phyloP scores from a whole-genome alignment of 805 yeast species.

The Kluyveromyces aestuarii region DNA sequence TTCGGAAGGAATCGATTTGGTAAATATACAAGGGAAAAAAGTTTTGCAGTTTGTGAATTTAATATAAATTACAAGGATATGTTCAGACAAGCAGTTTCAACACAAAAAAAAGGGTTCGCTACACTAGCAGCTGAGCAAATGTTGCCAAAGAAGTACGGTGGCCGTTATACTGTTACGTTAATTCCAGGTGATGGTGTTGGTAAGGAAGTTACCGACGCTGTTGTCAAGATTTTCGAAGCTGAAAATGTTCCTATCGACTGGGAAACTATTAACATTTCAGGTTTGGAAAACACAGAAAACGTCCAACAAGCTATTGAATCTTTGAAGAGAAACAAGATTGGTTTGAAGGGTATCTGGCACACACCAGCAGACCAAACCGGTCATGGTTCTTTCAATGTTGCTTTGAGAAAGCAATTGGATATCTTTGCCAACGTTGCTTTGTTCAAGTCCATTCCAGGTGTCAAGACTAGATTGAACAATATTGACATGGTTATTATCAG shows the following conservation, averaged over 20 bases:
- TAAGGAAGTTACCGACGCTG: slow-evolving; percentile 90
- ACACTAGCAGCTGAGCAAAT: slow-evolving; percentile 51
- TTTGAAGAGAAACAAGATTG: slow-evolving; percentile 91
- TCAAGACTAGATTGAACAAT: slow-evolving; percentile 76
- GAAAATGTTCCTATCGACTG: slow-evolving; percentile 90
- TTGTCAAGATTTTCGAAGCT: slow-evolving; percentile 76
- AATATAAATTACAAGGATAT: slow-evolving; percentile 9
- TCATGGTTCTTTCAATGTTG: slow-evolving; percentile 85
- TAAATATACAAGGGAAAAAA: background rate
- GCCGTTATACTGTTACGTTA: slow-evolving; percentile 86
- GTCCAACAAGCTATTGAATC: slow-evolving; percentile 83
- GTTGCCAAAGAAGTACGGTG: slow-evolving; percentile 89
- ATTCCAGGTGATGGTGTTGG: slow-evolving; percentile 99
- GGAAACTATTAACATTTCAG: slow-evolving; percentile 72
- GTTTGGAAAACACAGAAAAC: slow-evolving; percentile 44
- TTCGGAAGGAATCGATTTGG: background rate
- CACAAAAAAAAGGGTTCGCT: slow-evolving; percentile 36
- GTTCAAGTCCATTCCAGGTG: slow-evolving; percentile 91
- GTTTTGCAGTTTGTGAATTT: background rate
- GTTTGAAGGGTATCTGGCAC: slow-evolving; percentile 91
- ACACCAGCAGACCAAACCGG: slow-evolving; percentile 74
- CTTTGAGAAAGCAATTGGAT: slow-evolving; percentile 92
- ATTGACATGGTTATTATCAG: slow-evolving; percentile 92
- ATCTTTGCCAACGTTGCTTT: slow-evolving; percentile 92
- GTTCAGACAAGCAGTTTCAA: slow-evolving; percentile 24